phyloP scores from a whole-genome alignment of 192 early-diverging fungal genomes.

The Coemansia sp. region DNA sequence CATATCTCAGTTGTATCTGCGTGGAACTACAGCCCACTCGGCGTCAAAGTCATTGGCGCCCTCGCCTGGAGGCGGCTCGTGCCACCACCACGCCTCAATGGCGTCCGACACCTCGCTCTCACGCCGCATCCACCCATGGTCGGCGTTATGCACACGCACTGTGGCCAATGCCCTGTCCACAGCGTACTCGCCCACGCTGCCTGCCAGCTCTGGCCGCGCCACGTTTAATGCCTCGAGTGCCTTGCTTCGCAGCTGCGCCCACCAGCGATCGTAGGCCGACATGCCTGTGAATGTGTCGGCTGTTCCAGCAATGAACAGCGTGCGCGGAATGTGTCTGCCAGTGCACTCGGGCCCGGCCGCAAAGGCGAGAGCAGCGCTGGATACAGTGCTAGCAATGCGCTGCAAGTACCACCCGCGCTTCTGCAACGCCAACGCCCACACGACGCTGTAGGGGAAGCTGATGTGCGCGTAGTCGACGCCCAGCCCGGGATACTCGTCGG shows the following conservation, averaged over 20 bases:
- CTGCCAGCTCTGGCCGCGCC: neutral
- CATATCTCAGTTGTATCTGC: neutral
- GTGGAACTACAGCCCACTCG: neutral
- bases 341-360: slow-evolving; percentile 5
- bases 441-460: slow-evolving; percentile 54
- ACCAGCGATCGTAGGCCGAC: slow-evolving; percentile 40
- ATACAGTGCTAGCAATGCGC: slow-evolving; percentile 32
- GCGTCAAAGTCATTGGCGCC: neutral
- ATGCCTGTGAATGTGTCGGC: slow-evolving; percentile 46
- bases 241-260: slow-evolving; percentile 29
- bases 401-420: slow-evolving; percentile 39
- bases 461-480: slow-evolving; percentile 50
- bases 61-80: neutral
- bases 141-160: slow-evolving; percentile 34
- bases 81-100: slow-evolving; percentile 40
- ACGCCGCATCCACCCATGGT: slow-evolving; percentile 56
- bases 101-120: slow-evolving; percentile 49
- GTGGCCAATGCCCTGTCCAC: slow-evolving; percentile 30
- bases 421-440: slow-evolving; percentile 48
- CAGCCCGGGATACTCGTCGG: slow-evolving; percentile 41
- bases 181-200: slow-evolving; percentile 18
- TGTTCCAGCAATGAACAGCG: slow-evolving; percentile 43
- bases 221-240: slow-evolving; percentile 21
- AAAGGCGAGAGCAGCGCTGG: slow-evolving; percentile 21
- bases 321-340: slow-evolving; percentile 23